These are phyloP conservation scores for Neofusicoccum ribis DNA, from an alignment of 2,329 filamentous ascomycete genomes.

Conservation along the genomic window DNA sequence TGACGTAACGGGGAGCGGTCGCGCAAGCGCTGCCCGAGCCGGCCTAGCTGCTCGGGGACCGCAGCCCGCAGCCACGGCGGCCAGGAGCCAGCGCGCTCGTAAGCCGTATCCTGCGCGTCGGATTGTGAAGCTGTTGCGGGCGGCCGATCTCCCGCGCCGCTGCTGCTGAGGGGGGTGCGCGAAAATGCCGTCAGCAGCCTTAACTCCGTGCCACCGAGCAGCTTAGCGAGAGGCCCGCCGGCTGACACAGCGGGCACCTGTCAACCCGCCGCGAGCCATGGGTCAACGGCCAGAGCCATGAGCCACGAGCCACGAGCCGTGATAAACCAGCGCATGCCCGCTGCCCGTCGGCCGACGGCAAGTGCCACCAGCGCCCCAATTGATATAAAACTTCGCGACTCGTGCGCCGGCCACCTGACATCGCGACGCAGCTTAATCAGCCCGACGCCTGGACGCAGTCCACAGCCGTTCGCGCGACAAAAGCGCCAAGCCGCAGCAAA, in stretches of 20 bases:
- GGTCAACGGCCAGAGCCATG: neutral
- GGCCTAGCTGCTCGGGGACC: constrained; percentile 7
- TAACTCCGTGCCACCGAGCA: constrained; percentile 2
- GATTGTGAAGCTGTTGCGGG: constrained; percentile 5
- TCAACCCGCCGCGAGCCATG: too few relatives aligned
- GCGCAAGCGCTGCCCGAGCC: constrained; percentile 11
- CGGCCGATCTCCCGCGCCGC: constrained; percentile 13
- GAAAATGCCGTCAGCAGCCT: constrained; percentile 7
- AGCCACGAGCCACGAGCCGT: neutral
- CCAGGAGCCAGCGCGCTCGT: neutral
- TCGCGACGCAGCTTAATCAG: constrained; percentile 12
- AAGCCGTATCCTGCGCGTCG: constrained; percentile 5
- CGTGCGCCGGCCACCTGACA: constrained; percentile 7
- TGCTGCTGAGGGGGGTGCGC: neutral
- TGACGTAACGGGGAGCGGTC: constrained; percentile 6
- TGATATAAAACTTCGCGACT: constrained; percentile 15
- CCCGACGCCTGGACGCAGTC: neutral
- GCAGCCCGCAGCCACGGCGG: neutral
- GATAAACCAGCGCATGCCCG: neutral
- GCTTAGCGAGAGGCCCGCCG: constrained; percentile 12
- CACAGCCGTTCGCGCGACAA: neutral
- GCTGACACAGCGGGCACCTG: constrained; percentile 10
- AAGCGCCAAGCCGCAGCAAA: neutral
- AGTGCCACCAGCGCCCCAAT: neutral
- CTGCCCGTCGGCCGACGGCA: constrained; percentile 12